These are phyloP conservation scores for Cercospora berteroae DNA, from an alignment of 2,329 filamentous ascomycete genomes.

Conservation along the genomic window DNA sequence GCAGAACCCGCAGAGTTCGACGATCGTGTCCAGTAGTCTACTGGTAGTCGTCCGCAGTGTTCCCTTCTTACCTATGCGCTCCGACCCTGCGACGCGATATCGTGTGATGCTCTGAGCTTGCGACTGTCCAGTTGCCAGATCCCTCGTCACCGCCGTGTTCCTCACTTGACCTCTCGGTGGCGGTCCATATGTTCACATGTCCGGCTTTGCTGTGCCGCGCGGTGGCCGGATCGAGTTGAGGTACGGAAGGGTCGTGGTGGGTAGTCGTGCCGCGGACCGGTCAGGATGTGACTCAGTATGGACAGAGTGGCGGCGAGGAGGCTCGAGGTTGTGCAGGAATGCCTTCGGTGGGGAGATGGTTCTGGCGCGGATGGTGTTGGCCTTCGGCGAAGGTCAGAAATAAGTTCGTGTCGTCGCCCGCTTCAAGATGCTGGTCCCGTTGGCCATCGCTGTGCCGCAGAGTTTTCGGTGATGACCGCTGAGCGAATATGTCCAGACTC, in stretches of 20 bases:
- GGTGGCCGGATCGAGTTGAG: background rate
- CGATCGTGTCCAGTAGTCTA: background rate
- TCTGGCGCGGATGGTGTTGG: background rate
- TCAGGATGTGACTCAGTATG: background rate
- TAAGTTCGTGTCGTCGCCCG: background rate
- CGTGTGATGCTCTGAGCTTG: background rate
- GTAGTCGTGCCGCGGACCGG: background rate
- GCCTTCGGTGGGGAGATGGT: background rate
- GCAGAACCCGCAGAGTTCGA: background rate
- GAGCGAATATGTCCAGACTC: background rate
- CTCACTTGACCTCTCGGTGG: too few species aligned
- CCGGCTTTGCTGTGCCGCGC: background rate
- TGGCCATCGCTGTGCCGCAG: background rate
- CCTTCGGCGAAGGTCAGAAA: background rate
- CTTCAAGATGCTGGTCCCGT: background rate
- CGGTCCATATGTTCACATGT: too few species aligned
- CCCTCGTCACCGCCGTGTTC: background rate
- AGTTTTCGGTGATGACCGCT: background rate
- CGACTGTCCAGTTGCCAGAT: background rate
- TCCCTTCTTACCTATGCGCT: background rate
- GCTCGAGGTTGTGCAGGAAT: background rate
- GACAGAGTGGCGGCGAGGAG: background rate
- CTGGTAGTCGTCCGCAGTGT: background rate
- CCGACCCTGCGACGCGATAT: background rate
- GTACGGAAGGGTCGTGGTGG: background rate